phyloP scores from a whole-genome alignment of 768 basidiomycete species.

The Mycena albidolilacea region DNA sequence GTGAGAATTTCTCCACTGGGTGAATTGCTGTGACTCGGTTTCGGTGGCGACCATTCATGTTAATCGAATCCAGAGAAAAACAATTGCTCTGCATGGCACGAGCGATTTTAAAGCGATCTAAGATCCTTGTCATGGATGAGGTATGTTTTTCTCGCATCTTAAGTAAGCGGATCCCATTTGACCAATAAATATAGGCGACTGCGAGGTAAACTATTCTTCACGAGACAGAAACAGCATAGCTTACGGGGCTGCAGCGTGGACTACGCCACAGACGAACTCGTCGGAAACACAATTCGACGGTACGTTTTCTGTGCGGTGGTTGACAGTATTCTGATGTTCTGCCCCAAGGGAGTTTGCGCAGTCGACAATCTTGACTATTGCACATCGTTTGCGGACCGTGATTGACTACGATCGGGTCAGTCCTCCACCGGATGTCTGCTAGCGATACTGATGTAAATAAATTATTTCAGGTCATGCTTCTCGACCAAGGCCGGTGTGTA shows the following conservation, averaged over 20 bases:
- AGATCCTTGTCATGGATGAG: slow-evolving; percentile 89
- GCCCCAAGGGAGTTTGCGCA: slow-evolving; percentile 76
- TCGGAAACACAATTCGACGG: slow-evolving; percentile 86
- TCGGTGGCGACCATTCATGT: neutral
- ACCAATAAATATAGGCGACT: slow-evolving; percentile 64
- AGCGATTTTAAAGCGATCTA: slow-evolving; percentile 85
- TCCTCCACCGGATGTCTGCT: slow-evolving; percentile 22
- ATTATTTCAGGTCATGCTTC: slow-evolving; percentile 72
- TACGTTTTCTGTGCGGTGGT: slow-evolving; percentile 52
- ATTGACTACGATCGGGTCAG: slow-evolving; percentile 88
- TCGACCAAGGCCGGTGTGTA: slow-evolving; percentile 78
- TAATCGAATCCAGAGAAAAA: slow-evolving; percentile 65
- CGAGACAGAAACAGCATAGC: neutral
- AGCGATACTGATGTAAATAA: neutral
- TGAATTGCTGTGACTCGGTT: slow-evolving; percentile 45
- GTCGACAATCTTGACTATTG: slow-evolving; percentile 88
- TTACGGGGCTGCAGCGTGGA: slow-evolving; percentile 22
- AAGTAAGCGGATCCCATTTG: slow-evolving; percentile 12
- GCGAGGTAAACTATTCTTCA: slow-evolving; percentile 62
- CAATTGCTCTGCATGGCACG: slow-evolving; percentile 92
- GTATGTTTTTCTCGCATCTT: slow-evolving; percentile 52
- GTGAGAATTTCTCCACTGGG: slow-evolving; percentile 95
- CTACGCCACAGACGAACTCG: slow-evolving; percentile 81
- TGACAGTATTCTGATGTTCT: neutral
- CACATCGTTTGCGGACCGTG: slow-evolving; percentile 83